Base-by-base conservation (phyloP, 139 green algal species). In the Chlorella ohadii region DNA sequence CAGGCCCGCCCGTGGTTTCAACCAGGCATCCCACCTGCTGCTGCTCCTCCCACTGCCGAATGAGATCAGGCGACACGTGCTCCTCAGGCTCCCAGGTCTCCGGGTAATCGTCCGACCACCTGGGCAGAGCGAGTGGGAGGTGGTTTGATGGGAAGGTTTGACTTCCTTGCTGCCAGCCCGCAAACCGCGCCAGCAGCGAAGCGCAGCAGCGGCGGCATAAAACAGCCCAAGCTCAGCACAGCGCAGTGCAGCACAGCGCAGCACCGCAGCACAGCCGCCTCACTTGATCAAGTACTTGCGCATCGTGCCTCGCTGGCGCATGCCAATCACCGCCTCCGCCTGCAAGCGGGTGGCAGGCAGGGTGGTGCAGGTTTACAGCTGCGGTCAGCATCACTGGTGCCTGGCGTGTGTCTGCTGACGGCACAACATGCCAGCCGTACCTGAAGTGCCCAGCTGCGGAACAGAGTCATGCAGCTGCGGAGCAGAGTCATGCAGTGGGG, bases 11-110 rank as follows among this genome's bases (percentile, higher is more conserved):
- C n/a, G n/a, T 51, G 44, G 7, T 51, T 6, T 6, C 44, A 6
- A 51, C 7, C 44, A 51, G 44, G 44, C 44, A 51, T 6, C 44
- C 6, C 44, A 64, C 38, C 9, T 27, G n/a, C 39, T 78, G 31
- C 55, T 84, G 33, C 68, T 87, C 36, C 79, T 94, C 88, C 33
- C 89, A 96, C 0, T 91, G 82, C 4, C 51, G 63, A 34, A 97
- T 90, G 28, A 97, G 83, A 33, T 94, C 90, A 12, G 67, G 47
- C 11, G 89, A 87, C 59, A 97, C 82, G 68, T 95, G 84, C 81
- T 96, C 93, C 84, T 97, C 93, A 16, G 85, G 80, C 90, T 97
- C 94, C 94, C 94, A 97, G 36, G 78, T 90, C 72, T 95, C 92
- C 38, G 85, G 84, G 79, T 92, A 94, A 31, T 87, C 91, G 78